Conservation (phyloP, 768 basidiomycete species). For the Suillus lakei region DNA sequence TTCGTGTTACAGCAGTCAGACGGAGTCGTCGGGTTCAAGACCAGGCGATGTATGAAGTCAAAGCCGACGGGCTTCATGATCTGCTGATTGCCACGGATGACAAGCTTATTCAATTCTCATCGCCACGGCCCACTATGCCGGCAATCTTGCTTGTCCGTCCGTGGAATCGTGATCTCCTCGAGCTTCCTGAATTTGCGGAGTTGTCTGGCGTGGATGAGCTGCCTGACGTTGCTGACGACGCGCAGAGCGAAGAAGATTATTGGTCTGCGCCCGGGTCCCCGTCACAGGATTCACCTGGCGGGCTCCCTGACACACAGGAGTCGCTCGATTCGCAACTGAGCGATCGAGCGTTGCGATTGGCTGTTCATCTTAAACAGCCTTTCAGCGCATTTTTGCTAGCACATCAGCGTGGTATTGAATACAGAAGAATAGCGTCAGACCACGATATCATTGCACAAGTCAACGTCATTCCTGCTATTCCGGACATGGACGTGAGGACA, state of each 20-base stretch:
- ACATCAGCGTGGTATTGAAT: no score
- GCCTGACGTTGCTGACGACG: neutral
- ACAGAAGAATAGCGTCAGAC: no score
- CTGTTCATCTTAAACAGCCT: no score
- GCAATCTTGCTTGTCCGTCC: neutral
- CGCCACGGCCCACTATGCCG: neutral
- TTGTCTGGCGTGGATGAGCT: neutral
- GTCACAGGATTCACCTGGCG: neutral
- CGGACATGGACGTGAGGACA: no score
- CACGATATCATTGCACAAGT: no score
- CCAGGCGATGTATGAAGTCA: neutral
- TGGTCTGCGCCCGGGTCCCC: no score
- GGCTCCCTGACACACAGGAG: no score
- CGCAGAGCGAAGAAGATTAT: neutral
- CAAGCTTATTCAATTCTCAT: neutral
- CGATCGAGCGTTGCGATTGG: no score
- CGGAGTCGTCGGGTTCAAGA: neutral
- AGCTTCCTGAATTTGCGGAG: neutral
- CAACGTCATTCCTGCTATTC: no score
- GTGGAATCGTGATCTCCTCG: neutral
- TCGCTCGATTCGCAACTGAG: no score
- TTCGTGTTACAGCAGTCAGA: neutral
- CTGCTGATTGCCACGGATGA: neutral
- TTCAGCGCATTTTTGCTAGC: no score
- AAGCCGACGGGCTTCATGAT: neutral